Conservation (phyloP, 2,329 filamentous ascomycete species). For the Scedosporium aurantiacum region DNA sequence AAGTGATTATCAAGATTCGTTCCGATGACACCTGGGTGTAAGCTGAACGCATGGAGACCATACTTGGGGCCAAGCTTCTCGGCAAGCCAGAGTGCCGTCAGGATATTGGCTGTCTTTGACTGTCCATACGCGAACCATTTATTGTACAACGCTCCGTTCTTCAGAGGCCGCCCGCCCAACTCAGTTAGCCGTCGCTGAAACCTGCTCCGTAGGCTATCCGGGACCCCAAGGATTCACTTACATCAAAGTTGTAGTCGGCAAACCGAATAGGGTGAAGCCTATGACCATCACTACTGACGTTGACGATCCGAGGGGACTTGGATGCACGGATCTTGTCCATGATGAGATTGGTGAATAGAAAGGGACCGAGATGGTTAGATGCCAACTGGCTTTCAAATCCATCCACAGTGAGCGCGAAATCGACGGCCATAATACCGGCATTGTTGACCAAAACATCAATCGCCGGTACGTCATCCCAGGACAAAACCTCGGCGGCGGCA, state of each 20-base stretch:
- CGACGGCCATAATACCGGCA: slow-evolving; percentile 29
- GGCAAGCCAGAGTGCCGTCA: slow-evolving; percentile 20
- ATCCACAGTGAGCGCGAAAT: slow-evolving; percentile 20
- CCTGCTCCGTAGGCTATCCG: no score
- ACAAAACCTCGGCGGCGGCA: slow-evolving; percentile 24
- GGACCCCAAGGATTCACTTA: slow-evolving; percentile 7
- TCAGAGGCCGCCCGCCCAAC: neutral
- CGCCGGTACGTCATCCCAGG: slow-evolving; percentile 18
- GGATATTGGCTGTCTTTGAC: slow-evolving; percentile 26
- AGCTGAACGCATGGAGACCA: slow-evolving; percentile 20
- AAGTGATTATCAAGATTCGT: slow-evolving; percentile 6
- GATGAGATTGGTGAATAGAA: slow-evolving; percentile 27
- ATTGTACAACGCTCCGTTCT: neutral
- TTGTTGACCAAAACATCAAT: slow-evolving; percentile 33
- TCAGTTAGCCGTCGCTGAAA: no score
- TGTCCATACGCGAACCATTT: slow-evolving; percentile 25
- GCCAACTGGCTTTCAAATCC: slow-evolving; percentile 27
- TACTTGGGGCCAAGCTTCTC: slow-evolving; percentile 17
- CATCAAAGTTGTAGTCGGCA: slow-evolving; percentile 31
- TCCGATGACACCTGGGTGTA: slow-evolving; percentile 22
- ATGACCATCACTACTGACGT: slow-evolving; percentile 32
- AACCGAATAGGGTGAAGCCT: slow-evolving; percentile 28
- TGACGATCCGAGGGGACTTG: slow-evolving; percentile 25
- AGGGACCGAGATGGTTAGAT: slow-evolving; percentile 27
- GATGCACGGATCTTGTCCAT: slow-evolving; percentile 19